These are phyloP conservation scores for Flaveria bidentis DNA, from an alignment of 129 eudicot species.

Conservation along the genomic window DNA sequence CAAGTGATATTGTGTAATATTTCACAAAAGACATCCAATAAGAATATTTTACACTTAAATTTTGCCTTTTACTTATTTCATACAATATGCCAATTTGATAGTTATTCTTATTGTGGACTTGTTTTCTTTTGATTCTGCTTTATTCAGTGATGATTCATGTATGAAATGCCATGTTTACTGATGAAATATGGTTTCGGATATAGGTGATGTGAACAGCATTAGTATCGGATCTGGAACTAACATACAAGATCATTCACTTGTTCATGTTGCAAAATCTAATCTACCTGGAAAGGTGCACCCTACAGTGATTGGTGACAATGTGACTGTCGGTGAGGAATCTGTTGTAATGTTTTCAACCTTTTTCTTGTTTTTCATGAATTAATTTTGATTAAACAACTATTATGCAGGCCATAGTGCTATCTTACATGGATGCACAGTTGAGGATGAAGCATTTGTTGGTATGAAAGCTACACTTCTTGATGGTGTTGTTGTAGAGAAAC, in stretches of 20 bases:
- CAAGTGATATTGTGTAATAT: too few relatives aligned
- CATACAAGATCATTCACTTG: slow-evolving; percentile 71
- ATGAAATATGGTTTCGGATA: slow-evolving; percentile 11
- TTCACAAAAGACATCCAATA: too few relatives aligned
- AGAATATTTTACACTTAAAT: too few relatives aligned
- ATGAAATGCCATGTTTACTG: slow-evolving; percentile 2
- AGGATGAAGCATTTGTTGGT: slow-evolving; percentile 71
- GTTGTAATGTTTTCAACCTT: neutral
- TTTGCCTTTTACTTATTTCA: too few relatives aligned
- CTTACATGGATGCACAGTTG: slow-evolving; percentile 70
- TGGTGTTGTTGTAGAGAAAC: slow-evolving; percentile 67
- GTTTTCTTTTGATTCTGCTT: neutral
- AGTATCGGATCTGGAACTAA: slow-evolving; percentile 71
- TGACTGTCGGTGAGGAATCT: slow-evolving; percentile 57
- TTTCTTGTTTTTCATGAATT: neutral
- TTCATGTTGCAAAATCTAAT: slow-evolving; percentile 72
- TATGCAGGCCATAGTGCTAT: slow-evolving; percentile 68
- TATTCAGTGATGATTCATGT: neutral
- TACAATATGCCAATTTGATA: too few relatives aligned
- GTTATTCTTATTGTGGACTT: too few relatives aligned
- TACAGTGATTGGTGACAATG: slow-evolving; percentile 65
- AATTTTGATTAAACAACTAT: neutral
- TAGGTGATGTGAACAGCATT: slow-evolving; percentile 73
- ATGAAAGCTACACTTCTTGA: slow-evolving; percentile 73
- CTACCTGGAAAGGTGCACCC: slow-evolving; percentile 63